phyloP scores from a whole-genome alignment of 306 rosid species.

The Herpetospermum pedunculosum region DNA sequence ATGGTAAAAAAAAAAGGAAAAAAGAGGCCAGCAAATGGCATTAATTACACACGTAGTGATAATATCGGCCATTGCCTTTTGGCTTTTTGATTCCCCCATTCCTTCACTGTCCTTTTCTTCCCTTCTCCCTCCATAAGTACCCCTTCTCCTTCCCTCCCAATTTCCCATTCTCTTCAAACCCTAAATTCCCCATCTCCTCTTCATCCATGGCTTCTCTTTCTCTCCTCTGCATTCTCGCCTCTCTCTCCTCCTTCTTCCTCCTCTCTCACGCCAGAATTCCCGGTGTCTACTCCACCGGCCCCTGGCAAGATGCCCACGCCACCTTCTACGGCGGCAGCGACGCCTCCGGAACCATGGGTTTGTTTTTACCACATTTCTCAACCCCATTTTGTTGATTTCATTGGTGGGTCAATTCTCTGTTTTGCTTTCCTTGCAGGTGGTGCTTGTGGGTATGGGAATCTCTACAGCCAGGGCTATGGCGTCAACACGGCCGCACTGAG shows the following conservation, averaged over 20 bases:
- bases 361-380: neutral
- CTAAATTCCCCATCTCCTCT: neutral
- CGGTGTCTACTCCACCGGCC: constrained; percentile 53
- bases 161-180: constrained; percentile 25
- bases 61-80: neutral
- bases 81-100: neutral
- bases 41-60: neutral
- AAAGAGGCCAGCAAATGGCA: neutral
- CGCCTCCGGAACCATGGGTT: constrained; percentile 98
- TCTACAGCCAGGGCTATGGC: constrained; percentile 94
- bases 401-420: neutral
- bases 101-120: neutral
- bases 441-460: constrained; percentile 88
- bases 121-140: constrained; percentile 50
- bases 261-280: constrained; percentile 57
- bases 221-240: constrained; percentile 32
- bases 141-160: constrained; percentile 28
- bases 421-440: constrained; percentile 37
- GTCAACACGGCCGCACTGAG: constrained; percentile 88
- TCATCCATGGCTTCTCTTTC: constrained; percentile 38
- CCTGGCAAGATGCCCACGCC: constrained; percentile 84
- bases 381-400: too few species aligned
- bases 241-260: constrained; percentile 27
- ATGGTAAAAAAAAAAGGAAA: neutral
- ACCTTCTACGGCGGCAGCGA: constrained; percentile 97